Evolutionary conservation across 257 asterid species (phyloP).

Genomic region (Scutellaria minor): DNA sequence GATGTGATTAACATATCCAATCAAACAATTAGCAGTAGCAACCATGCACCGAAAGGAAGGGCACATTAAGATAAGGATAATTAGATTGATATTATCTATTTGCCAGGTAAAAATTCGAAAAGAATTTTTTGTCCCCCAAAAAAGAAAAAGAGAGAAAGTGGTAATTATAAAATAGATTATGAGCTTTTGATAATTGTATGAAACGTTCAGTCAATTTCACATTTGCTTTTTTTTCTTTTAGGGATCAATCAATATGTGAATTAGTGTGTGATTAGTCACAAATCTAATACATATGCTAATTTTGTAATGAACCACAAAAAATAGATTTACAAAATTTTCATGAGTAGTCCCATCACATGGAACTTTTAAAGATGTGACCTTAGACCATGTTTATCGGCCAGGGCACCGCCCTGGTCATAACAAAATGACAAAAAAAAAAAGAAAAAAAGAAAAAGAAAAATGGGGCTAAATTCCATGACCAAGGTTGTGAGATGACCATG

Average conservation of each 20-base stretch:
- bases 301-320: too few species aligned
- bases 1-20: neutral
- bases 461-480: too few species aligned
- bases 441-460: too few species aligned
- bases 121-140: conserved; percentile 1
- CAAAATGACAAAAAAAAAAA: too few species aligned
- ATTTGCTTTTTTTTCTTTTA: conserved; percentile 7
- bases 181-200: conserved; percentile 15
- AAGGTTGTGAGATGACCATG: too few species aligned
- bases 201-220: conserved; percentile 2
- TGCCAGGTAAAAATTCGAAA: neutral
- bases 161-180: neutral
- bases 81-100: conserved; percentile 16
- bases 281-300: too few species aligned
- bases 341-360: too few species aligned
- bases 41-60: conserved; percentile 31
- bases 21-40: neutral
- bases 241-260: neutral
- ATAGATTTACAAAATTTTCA: too few species aligned
- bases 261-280: too few species aligned
- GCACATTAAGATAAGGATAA: conserved; percentile 10
- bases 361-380: too few species aligned
- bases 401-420: too few species aligned
- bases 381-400: too few species aligned
- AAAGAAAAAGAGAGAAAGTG: neutral